A percentile compares a stretch with the other conserved stretches of the same genome.
phyloP scores from a whole-genome alignment of 129 eudicot species.

The Pittosporum tobira region DNA sequence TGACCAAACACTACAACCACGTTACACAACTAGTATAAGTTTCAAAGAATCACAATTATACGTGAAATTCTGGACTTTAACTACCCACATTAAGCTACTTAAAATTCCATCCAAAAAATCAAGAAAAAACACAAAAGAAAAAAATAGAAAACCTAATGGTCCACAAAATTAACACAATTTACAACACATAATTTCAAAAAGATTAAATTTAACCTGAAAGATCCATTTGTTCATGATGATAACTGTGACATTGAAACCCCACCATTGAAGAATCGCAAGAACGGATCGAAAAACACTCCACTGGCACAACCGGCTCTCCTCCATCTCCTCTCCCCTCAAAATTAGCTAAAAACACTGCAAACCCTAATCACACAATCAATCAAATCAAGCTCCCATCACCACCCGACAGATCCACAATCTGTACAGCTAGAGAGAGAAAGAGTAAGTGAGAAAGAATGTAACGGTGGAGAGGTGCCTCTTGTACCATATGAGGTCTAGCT shows the following conservation, averaged over 20 bases:
- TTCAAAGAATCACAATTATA: not conserved
- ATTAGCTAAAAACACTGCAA: slow-evolving; percentile 2
- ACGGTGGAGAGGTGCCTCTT: slow-evolving; percentile 14
- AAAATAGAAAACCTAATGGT: not conserved
- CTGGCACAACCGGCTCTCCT: slow-evolving; percentile 57
- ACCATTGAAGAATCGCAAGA: slow-evolving; percentile 87
- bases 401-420: slow-evolving; percentile 1
- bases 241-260: slow-evolving; percentile 95
- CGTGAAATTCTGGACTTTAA: no score
- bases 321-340: slow-evolving; percentile 34
- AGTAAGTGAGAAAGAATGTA: slow-evolving; percentile 1
- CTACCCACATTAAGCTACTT: no score
- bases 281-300: slow-evolving; percentile 82
- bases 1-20: not conserved
- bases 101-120: no score
- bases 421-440: not conserved
- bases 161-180: not conserved
- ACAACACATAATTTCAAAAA: not conserved
- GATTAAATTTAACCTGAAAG: slow-evolving; percentile 62
- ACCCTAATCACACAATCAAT: slow-evolving; percentile 18
- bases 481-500: slow-evolving; percentile 3
- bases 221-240: slow-evolving; percentile 99
- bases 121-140: not conserved
- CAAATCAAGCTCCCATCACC: slow-evolving; percentile 5
- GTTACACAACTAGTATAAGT: not conserved